Conservation (phyloP, 2,329 filamentous ascomycete genomes). For the Fusarium hainanense region DNA sequence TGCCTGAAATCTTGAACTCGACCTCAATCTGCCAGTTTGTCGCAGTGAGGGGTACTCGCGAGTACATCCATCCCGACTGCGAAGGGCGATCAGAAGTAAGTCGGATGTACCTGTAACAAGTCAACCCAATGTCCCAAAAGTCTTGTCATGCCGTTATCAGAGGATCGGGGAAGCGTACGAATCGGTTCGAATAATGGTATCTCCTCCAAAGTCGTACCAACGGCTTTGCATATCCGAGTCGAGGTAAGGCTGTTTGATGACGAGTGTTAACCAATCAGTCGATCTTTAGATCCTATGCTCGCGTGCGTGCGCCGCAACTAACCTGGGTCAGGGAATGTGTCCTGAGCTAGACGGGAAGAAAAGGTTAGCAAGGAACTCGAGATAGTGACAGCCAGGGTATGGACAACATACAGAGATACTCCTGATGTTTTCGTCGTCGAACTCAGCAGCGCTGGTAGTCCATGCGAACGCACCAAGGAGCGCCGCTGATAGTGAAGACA, state of each 20-base stretch:
- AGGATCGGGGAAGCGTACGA: constrained; percentile 61
- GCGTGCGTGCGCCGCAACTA: constrained; percentile 55
- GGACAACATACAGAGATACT: constrained; percentile 61
- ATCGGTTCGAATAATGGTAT: constrained; percentile 83
- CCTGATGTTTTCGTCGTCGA: constrained; percentile 59
- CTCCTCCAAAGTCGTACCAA: constrained; percentile 99
- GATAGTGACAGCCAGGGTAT: background rate
- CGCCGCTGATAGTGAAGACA: constrained; percentile 59
- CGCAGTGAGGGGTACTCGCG: constrained; percentile 90
- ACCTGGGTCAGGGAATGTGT: constrained; percentile 87
- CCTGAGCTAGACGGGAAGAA: constrained; percentile 69
- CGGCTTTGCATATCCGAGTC: constrained; percentile 98
- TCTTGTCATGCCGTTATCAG: constrained; percentile 16
- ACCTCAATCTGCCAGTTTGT: constrained; percentile 99
- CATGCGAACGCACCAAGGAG: constrained; percentile 63
- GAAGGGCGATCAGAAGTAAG: constrained; percentile 91
- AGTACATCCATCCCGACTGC: constrained; percentile 93
- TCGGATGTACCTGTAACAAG: constrained; percentile 79
- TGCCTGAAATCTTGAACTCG: constrained; percentile 93
- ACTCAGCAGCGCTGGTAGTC: constrained; percentile 61
- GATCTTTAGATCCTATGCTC: constrained; percentile 28
- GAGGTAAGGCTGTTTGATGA: constrained; percentile 80
- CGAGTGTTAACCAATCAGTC: constrained; percentile 37
- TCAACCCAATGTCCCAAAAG: constrained; percentile 38
- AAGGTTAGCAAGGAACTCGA: constrained; percentile 36